Conservation (phyloP, 306 rosid genomes). For the Cicer bijugum region DNA sequence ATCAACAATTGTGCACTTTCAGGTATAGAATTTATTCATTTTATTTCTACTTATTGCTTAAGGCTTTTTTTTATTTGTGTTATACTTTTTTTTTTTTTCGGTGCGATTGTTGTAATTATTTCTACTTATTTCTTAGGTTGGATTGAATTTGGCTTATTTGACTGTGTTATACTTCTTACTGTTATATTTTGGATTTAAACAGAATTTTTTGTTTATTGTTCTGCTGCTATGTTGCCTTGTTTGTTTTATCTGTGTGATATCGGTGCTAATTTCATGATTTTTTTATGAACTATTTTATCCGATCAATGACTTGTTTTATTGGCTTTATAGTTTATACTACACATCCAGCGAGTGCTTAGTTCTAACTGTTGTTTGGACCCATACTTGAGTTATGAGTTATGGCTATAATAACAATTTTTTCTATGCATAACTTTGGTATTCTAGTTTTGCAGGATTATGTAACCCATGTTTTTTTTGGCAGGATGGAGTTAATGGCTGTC, state of each 20-base stretch:
- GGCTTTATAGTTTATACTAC: constrained; percentile 6
- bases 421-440: constrained; percentile 44
- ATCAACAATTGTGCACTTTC: constrained; percentile 90
- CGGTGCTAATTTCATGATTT: background rate
- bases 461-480: constrained; percentile 43
- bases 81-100: background rate
- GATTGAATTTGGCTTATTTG: background rate
- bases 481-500: constrained; percentile 46
- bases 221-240: constrained; percentile 5
- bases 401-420: constrained; percentile 27
- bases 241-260: background rate
- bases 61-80: constrained; percentile 13
- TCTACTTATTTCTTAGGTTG: background rate
- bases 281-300: constrained; percentile 16
- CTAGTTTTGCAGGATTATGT: constrained; percentile 63
- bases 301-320: constrained; percentile 27
- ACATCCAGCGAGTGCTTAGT: constrained; percentile 3
- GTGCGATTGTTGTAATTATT: no score
- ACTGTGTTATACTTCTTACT: background rate
- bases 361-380: constrained; percentile 30
- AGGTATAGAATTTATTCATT: constrained; percentile 61
- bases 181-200: constrained; percentile 6
- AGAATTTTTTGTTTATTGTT: constrained; percentile 12
- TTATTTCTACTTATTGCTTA: background rate
- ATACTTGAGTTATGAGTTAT: constrained; percentile 22